phyloP scores from a whole-genome alignment of 2,329 filamentous ascomycete genomes.

The Cercospora citrullina region DNA sequence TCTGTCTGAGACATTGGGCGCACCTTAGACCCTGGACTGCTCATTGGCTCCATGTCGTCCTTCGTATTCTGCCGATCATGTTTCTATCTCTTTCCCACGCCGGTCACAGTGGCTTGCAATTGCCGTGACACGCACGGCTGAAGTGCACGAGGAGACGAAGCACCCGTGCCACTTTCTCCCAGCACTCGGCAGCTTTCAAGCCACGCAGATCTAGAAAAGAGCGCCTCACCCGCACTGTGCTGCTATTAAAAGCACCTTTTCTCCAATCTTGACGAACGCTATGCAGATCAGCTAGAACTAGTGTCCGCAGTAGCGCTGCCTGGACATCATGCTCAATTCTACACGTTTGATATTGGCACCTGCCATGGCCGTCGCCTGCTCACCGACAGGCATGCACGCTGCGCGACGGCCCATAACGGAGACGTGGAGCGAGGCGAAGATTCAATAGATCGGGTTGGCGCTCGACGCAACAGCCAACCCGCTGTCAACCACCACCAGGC shows the following conservation, averaged over 20 bases:
- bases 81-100: neutral
- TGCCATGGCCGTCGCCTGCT: neutral
- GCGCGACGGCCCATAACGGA: neutral
- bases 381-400: neutral
- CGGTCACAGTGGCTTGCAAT: neutral
- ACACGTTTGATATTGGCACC: neutral
- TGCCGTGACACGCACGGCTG: neutral
- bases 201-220: slow-evolving; percentile 7
- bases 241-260: slow-evolving; percentile 9
- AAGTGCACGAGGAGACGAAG: neutral
- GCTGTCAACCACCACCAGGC: neutral
- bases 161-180: neutral
- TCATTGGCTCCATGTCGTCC: neutral
- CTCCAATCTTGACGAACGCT: slow-evolving; percentile 1
- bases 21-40: neutral
- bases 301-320: neutral
- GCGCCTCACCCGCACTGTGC: slow-evolving; percentile 1
- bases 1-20: slow-evolving; percentile 3
- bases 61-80: slow-evolving; percentile 1
- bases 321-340: neutral
- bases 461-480: neutral
- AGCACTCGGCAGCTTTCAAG: neutral
- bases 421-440: neutral
- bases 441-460: neutral
- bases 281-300: slow-evolving; percentile 8